Conservation (phyloP, 2,329 filamentous ascomycete species). For the Phoma sp. region DNA sequence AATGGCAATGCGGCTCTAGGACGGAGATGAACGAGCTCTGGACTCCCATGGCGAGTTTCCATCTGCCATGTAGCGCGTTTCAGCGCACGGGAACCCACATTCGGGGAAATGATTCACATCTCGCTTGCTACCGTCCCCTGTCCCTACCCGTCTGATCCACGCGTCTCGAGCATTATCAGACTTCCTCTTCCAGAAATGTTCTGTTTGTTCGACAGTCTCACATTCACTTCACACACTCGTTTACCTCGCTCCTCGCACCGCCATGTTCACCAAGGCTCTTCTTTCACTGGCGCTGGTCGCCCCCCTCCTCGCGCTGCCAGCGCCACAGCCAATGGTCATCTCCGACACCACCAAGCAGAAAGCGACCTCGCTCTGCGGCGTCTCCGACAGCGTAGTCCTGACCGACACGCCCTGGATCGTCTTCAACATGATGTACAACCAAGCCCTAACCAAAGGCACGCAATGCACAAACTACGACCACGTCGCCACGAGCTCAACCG, state of each 20-base stretch:
- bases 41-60: not conserved
- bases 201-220: not conserved
- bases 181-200: not conserved
- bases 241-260: not conserved
- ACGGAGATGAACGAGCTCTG: constrained; percentile 5
- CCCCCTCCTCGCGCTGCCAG: constrained; percentile 14
- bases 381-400: constrained; percentile 37
- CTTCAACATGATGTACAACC: constrained; percentile 56
- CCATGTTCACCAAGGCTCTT: constrained; percentile 11
- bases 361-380: constrained; percentile 23
- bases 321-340: constrained; percentile 22
- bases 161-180: not conserved
- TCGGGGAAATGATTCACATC: constrained; percentile 14
- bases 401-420: constrained; percentile 54
- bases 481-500: constrained; percentile 35
- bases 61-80: constrained; percentile 9
- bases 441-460: constrained; percentile 47
- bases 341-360: constrained; percentile 22
- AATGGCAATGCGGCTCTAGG: not conserved
- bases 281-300: constrained; percentile 21
- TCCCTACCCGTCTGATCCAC: not conserved
- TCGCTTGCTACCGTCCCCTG: constrained; percentile 5
- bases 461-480: constrained; percentile 51
- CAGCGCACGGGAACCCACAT: constrained; percentile 1
- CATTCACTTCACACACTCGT: constrained; percentile 3